These are phyloP conservation scores for Tulasnella calospora DNA, from an alignment of 768 basidiomycete species.

Conservation along the genomic window DNA sequence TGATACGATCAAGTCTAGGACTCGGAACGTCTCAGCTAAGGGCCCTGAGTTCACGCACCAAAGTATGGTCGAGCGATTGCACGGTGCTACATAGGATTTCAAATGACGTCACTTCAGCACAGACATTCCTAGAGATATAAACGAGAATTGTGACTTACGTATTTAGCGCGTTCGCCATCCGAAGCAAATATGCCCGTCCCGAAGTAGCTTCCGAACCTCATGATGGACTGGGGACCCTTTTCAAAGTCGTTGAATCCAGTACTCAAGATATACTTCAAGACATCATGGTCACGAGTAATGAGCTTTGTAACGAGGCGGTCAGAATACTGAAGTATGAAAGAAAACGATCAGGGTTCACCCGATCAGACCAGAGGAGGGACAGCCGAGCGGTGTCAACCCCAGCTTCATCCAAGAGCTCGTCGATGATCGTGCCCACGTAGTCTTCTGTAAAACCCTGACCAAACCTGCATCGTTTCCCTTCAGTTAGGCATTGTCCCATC, in stretches of 20 bases:
- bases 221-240: background rate
- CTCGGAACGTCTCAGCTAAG: too few species aligned
- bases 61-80: conserved; percentile 35
- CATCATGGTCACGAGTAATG: conserved; percentile 25
- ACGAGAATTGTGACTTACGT: conserved; percentile 26
- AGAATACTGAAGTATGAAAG: background rate
- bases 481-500: too few species aligned
- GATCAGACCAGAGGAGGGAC: conserved; percentile 3
- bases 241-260: conserved; percentile 21
- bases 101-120: background rate
- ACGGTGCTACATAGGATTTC: conserved; percentile 32
- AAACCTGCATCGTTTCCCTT: too few species aligned
- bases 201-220: conserved; percentile 30
- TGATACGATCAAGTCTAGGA: too few species aligned
- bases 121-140: background rate
- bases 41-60: conserved; percentile 9
- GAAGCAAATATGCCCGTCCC: conserved; percentile 38
- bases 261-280: conserved; percentile 24
- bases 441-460: background rate
- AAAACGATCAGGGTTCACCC: background rate
- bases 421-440: conserved; percentile 14
- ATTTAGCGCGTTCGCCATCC: conserved; percentile 35
- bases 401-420: conserved; percentile 22
- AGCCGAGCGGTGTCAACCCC: conserved; percentile 15
- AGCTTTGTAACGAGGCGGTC: background rate